phyloP scores from a whole-genome alignment of 345 rosid species.

The Eucalyptus marginata region DNA sequence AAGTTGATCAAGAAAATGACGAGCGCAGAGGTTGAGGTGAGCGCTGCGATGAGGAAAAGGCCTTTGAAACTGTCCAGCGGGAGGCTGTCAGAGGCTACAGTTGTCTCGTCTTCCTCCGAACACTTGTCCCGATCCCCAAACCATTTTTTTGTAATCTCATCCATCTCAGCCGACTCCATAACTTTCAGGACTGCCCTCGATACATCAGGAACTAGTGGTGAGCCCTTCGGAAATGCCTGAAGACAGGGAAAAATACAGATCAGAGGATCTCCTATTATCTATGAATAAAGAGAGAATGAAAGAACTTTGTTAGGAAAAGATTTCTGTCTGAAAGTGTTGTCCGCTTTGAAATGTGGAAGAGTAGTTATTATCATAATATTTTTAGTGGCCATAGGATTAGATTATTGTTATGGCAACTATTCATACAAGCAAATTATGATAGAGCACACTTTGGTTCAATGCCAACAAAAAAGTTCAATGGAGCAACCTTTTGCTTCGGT shows the following conservation, averaged over 20 bases:
- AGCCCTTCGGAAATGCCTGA: constrained; percentile 5
- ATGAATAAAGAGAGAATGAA: not conserved
- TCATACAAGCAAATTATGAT: not conserved
- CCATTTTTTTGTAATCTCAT: not conserved
- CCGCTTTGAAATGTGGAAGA: not conserved
- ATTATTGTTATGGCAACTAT: not conserved
- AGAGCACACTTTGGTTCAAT: not conserved
- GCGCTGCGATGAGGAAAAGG: not conserved
- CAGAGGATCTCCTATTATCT: not conserved
- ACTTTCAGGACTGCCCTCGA: constrained; percentile 1
- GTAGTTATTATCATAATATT: not conserved
- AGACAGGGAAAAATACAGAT: not conserved
- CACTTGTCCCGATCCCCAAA: not conserved
- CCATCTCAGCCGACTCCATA: not conserved
- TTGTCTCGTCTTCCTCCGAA: not conserved
- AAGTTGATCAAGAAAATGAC: not conserved
- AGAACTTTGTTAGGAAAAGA: not conserved
- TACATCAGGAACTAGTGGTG: not conserved
- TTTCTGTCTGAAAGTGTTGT: not conserved
- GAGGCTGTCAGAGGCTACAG: not conserved
- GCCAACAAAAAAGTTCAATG: not conserved
- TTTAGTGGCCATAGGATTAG: not conserved
- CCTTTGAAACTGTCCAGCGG: not conserved
- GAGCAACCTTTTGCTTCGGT: not conserved
- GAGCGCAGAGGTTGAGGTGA: not conserved